Evolutionary conservation across 768 basidiomycete species (phyloP).

Genomic region (Boletus rubropictus): DNA sequence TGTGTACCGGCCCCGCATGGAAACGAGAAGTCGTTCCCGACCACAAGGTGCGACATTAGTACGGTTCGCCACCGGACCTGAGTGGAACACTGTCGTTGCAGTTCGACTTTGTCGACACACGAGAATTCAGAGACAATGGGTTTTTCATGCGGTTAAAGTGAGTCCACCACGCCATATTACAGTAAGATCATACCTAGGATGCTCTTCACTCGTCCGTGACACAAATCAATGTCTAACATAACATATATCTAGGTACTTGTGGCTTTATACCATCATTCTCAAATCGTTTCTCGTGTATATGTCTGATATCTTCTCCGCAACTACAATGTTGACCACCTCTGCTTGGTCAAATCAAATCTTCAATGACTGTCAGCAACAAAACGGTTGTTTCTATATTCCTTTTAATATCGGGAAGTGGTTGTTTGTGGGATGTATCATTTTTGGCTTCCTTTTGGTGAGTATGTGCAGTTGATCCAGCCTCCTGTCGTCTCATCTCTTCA

Average conservation of each 20-base stretch:
- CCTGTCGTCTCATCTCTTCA: slow-evolving; percentile 27
- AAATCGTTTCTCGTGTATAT: slow-evolving; percentile 96
- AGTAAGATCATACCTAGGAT: neutral
- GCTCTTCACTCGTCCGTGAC: neutral
- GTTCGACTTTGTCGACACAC: slow-evolving; percentile 96
- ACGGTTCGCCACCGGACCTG: neutral
- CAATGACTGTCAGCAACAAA: slow-evolving; percentile 55
- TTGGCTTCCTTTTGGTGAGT: slow-evolving; percentile 89
- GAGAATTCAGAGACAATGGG: slow-evolving; percentile 86
- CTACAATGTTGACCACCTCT: slow-evolving; percentile 89
- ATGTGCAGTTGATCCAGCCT: neutral
- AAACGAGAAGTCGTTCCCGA: slow-evolving; percentile 96
- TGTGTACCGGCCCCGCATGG: slow-evolving; percentile 72
- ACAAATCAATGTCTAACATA: slow-evolving; percentile 9
- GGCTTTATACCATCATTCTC: slow-evolving; percentile 88
- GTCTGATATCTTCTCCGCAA: slow-evolving; percentile 95
- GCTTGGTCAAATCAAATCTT: slow-evolving; percentile 93
- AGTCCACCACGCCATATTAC: slow-evolving; percentile 13
- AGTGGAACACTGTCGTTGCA: slow-evolving; percentile 28
- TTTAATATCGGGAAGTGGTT: slow-evolving; percentile 92
- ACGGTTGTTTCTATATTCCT: slow-evolving; percentile 78
- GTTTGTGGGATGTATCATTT: slow-evolving; percentile 96
- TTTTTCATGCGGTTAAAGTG: slow-evolving; percentile 85
- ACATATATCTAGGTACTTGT: slow-evolving; percentile 65
- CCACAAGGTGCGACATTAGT: slow-evolving; percentile 69